A percentile compares a stretch with the other conserved stretches of the same genome.
phyloP scores from a whole-genome alignment of 2,329 filamentous ascomycete species.

The Hypoxylon sp. region DNA sequence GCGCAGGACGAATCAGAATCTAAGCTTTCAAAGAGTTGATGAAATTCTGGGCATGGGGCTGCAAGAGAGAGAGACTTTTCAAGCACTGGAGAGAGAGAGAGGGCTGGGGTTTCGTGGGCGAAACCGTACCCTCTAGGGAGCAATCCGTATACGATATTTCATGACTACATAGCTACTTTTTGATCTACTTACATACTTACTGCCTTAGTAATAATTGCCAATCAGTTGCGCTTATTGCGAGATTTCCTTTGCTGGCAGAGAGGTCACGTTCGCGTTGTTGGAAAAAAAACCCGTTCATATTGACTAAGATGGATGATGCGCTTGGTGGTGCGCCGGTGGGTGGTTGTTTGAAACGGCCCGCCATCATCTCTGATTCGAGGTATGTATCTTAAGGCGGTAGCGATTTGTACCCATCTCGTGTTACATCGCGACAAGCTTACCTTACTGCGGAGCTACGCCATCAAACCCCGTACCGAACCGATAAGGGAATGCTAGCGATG shows the following conservation, averaged over 20 bases:
- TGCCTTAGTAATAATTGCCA: constrained; percentile 41
- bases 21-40: constrained; percentile 16
- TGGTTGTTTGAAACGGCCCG: constrained; percentile 27
- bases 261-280: constrained; percentile 23
- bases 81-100: constrained; percentile 15
- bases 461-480: constrained; percentile 39
- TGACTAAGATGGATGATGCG: constrained; percentile 1
- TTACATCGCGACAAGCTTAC: constrained; percentile 44
- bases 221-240: constrained; percentile 22
- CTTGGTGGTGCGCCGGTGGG: constrained; percentile 4
- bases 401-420: constrained; percentile 36
- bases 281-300: constrained; percentile 1
- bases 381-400: constrained; percentile 31
- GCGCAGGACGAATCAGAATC: constrained; percentile 32
- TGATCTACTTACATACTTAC: constrained; percentile 29
- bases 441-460: constrained; percentile 40
- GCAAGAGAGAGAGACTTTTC: constrained; percentile 31
- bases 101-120: constrained; percentile 23
- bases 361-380: constrained; percentile 18
- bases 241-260: constrained; percentile 15
- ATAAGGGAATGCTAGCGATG: constrained; percentile 35
- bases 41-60: constrained; percentile 34
- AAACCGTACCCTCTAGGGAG: constrained; percentile 19
- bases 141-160: constrained; percentile 43
- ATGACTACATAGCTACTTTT: constrained; percentile 34